These are phyloP conservation scores for Thalia dealbata DNA, from an alignment of 176 grass and related monocot genomes.

Conservation along the genomic window DNA sequence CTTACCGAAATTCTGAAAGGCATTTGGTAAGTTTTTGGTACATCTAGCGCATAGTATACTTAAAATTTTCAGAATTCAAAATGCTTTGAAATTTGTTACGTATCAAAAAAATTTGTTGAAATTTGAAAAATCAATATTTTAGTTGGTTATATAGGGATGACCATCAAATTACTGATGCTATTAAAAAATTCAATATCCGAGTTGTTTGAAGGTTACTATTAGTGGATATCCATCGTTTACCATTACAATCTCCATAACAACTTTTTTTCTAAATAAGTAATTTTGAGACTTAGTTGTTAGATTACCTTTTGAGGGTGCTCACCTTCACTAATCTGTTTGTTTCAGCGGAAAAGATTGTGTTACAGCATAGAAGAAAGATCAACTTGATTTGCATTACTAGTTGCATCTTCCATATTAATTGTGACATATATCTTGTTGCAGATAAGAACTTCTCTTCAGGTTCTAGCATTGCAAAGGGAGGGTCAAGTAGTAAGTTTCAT, in stretches of 20 bases:
- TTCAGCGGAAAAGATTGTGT: too few species aligned
- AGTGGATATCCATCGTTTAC: too few species aligned
- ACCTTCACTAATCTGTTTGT: too few species aligned
- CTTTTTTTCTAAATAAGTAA: not conserved
- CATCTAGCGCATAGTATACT: not conserved
- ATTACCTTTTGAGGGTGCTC: too few species aligned
- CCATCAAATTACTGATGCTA: too few species aligned
- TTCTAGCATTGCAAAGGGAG: constrained; percentile 49
- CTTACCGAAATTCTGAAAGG: constrained; percentile 70
- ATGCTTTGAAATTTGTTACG: not conserved
- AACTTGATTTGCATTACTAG: not conserved
- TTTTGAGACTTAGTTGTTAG: not conserved
- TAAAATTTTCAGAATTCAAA: not conserved
- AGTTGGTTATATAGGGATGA: too few species aligned
- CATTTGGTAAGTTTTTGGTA: constrained; percentile 53
- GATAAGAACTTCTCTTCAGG: constrained; percentile 77
- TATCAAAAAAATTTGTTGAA: too few species aligned
- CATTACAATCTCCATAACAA: too few species aligned
- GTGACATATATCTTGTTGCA: constrained; percentile 18
- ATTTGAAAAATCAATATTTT: too few species aligned
- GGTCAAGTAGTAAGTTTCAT: constrained; percentile 47
- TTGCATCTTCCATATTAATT: not conserved
- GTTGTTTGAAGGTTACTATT: too few species aligned
- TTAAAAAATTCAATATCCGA: too few species aligned
- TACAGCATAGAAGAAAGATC: not conserved